A percentile compares a stretch with the other conserved stretches of the same genome.
Conservation (phyloP, 2,329 filamentous ascomycete genomes). For the Basipetospora chlamydospora region DNA sequence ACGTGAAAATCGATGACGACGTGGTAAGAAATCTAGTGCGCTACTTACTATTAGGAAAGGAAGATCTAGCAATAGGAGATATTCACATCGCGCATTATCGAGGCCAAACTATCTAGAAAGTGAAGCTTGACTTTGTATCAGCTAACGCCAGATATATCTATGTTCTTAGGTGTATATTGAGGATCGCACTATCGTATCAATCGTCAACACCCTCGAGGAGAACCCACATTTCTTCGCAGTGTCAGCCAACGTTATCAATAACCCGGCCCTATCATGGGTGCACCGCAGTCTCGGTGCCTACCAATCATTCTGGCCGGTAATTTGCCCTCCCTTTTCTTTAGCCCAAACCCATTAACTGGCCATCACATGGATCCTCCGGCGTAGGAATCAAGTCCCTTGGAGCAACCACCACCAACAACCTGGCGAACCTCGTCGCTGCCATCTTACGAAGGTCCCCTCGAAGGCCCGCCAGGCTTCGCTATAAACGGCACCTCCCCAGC, state of each 20-base stretch:
- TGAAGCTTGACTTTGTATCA: background rate
- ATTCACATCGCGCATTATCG: background rate
- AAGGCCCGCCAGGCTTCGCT: conserved; percentile 12
- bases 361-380: conserved; percentile 26
- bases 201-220: conserved; percentile 35
- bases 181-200: conserved; percentile 30
- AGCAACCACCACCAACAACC: conserved; percentile 12
- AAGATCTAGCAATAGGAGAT: background rate
- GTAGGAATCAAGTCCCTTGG: conserved; percentile 12
- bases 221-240: conserved; percentile 35
- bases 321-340: background rate
- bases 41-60: background rate
- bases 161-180: conserved; percentile 19
- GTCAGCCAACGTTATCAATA: conserved; percentile 42
- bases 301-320: conserved; percentile 25
- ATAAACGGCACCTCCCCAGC: conserved; percentile 17
- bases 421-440: conserved; percentile 27
- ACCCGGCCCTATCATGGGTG: conserved; percentile 36
- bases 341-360: background rate
- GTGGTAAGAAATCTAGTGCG: conserved; percentile 18
- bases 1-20: conserved; percentile 23
- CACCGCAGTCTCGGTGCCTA: conserved; percentile 38
- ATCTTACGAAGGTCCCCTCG: conserved; percentile 14
- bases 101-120: background rate
- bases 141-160: background rate